Evolutionary conservation across 2,329 filamentous ascomycete genomes (phyloP).

Genomic region (Alternaria sp.): DNA sequence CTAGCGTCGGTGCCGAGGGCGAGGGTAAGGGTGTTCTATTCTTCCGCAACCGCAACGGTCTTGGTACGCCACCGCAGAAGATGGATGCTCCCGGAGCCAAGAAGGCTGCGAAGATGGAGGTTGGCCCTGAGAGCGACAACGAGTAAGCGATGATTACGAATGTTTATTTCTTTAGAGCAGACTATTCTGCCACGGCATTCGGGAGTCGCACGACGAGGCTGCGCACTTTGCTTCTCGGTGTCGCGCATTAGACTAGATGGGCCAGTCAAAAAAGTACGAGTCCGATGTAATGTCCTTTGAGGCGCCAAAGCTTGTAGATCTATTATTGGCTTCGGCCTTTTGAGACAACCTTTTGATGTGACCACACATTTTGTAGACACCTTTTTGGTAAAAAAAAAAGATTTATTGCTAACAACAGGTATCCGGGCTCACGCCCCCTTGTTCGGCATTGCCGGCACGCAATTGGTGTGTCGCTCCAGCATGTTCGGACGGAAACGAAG

Average conservation of each 20-base stretch:
- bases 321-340: no score
- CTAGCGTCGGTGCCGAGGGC: conserved; percentile 79
- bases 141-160: conserved; percentile 36
- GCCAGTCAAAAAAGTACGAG: conserved; percentile 14
- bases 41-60: conserved; percentile 92
- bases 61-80: conserved; percentile 66
- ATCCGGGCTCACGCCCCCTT: no score
- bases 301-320: conserved; percentile 18
- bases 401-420: no score
- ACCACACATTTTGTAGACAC: no score
- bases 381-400: no score
- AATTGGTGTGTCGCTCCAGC: no score
- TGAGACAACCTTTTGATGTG: no score
- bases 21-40: conserved; percentile 87
- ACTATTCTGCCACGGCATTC: conserved; percentile 33
- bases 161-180: conserved; percentile 31
- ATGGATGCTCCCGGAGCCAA: conserved; percentile 33
- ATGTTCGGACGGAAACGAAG: no score
- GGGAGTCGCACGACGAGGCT: conserved; percentile 18
- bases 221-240: conserved; percentile 24
- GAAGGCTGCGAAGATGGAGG: conserved; percentile 48
- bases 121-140: conserved; percentile 44
- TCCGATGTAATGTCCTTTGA: conserved; percentile 18
- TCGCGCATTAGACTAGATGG: conserved; percentile 28
- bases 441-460: no score